A percentile compares a stretch with the other conserved stretches of the same genome.
These are phyloP conservation scores for Globisporangium splendens DNA, from an alignment of 352 stramenopile species.

Conservation along the genomic window DNA sequence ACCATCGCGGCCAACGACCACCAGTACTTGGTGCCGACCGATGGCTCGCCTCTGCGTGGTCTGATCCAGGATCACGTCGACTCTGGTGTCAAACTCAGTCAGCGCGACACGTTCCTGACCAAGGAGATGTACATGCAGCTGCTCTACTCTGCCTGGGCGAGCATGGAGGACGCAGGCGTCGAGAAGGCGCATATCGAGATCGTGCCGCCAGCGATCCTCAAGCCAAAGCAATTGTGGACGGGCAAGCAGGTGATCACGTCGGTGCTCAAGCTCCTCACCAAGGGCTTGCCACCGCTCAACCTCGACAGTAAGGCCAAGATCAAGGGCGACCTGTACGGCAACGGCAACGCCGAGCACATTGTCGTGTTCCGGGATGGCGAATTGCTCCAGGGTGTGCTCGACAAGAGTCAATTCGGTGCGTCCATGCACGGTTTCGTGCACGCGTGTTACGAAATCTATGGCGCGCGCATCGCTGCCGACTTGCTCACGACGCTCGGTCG, in stretches of 20 bases:
- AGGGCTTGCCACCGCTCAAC: slow-evolving; percentile 88
- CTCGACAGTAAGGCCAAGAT: slow-evolving; percentile 96
- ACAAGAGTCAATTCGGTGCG: slow-evolving; percentile 99
- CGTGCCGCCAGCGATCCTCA: slow-evolving; percentile 96
- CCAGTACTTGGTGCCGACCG: slow-evolving; percentile 97
- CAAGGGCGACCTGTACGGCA: slow-evolving; percentile 93
- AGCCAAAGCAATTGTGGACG: slow-evolving; percentile 97
- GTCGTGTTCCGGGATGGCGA: slow-evolving; percentile 96
- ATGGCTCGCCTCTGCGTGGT: slow-evolving; percentile 96
- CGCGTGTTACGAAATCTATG: slow-evolving; percentile 92
- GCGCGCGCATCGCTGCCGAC: slow-evolving; percentile 76
- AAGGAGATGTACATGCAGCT: slow-evolving; percentile 99
- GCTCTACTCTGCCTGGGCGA: slow-evolving; percentile 93
- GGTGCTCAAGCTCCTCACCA: slow-evolving; percentile 93
- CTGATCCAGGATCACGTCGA: slow-evolving; percentile 99
- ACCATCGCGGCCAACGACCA: slow-evolving; percentile 97
- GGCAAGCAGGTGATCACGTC: slow-evolving; percentile 99
- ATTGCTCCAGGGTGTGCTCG: slow-evolving; percentile 95
- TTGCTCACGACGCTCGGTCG: slow-evolving; percentile 82
- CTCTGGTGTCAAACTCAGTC: slow-evolving; percentile 97
- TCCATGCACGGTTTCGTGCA: slow-evolving; percentile 98
- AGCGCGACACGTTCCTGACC: slow-evolving; percentile 97
- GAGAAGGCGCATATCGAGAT: slow-evolving; percentile 92
- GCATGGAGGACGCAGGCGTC: slow-evolving; percentile 91
- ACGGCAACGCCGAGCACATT: slow-evolving; percentile 93